phyloP scores from a whole-genome alignment of 306 rosid species.

The Gastrolobium villosum region DNA sequence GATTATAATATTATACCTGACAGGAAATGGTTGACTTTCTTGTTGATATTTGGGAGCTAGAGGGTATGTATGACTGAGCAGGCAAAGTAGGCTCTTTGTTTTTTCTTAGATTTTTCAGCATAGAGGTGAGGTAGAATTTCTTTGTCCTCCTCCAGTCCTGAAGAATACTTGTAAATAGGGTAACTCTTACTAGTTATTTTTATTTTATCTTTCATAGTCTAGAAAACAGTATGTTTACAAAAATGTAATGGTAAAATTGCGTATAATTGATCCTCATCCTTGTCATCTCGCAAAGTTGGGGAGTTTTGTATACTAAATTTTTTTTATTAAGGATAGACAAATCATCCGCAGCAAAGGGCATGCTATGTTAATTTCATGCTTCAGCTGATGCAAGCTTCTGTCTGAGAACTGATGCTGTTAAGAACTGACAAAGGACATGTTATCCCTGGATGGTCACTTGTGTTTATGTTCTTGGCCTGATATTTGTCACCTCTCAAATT shows the following conservation, averaged over 20 bases:
- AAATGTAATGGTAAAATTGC: no score
- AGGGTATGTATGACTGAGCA: conserved; percentile 80
- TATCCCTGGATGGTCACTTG: background rate
- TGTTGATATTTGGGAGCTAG: conserved; percentile 86
- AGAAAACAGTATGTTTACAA: no score
- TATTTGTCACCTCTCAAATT: background rate
- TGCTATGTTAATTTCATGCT: conserved; percentile 21
- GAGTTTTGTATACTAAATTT: background rate
- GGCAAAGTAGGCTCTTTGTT: conserved; percentile 22
- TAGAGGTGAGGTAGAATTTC: conserved; percentile 33
- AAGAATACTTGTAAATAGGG: conserved; percentile 41
- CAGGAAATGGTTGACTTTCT: conserved; percentile 96
- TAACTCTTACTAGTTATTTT: conserved; percentile 13
- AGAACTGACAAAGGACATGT: background rate
- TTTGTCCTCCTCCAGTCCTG: conserved; percentile 19
- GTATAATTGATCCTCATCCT: no score
- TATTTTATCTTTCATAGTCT: background rate
- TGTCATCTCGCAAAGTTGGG: no score
- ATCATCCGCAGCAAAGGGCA: conserved; percentile 10
- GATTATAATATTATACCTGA: conserved; percentile 33
- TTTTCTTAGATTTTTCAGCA: conserved; percentile 36
- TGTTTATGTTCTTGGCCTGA: background rate
- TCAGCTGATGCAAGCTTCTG: conserved; percentile 26
- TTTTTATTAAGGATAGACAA: conserved; percentile 25
- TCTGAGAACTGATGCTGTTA: background rate